Conservation (phyloP, 441 rosid genomes). For the Pelargonium myrrhifolium region DNA sequence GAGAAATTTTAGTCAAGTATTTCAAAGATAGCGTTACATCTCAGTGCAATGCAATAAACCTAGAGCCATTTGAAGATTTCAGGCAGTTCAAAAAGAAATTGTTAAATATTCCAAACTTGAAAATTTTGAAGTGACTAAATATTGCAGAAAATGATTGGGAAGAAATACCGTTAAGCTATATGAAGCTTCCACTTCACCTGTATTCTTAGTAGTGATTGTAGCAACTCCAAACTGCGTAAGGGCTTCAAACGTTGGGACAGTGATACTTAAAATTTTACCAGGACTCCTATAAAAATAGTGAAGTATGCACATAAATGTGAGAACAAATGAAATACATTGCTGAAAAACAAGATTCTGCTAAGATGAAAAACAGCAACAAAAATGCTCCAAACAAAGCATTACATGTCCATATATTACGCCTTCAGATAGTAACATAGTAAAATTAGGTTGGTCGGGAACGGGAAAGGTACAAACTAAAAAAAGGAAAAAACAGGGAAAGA, state of each 20-base stretch:
- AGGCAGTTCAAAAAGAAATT: background rate
- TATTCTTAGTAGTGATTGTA: slow-evolving; percentile 56
- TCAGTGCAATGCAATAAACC: background rate
- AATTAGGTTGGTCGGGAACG: background rate
- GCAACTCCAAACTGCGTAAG: slow-evolving; percentile 84
- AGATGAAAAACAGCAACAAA: slow-evolving; percentile 4
- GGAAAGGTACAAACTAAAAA: background rate
- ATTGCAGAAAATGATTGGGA: slow-evolving; percentile 6
- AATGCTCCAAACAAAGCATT: background rate
- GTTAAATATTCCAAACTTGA: background rate
- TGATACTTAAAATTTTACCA: slow-evolving; percentile 61
- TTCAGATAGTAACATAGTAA: background rate
- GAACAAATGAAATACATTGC: background rate
- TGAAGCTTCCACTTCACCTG: slow-evolving; percentile 86
- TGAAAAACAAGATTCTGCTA: background rate
- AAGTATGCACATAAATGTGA: background rate
- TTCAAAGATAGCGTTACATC: too few relatives aligned
- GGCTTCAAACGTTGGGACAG: slow-evolving; percentile 78
- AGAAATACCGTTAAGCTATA: slow-evolving; percentile 73
- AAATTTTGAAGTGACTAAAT: background rate
- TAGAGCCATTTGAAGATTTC: background rate
- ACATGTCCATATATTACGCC: too few relatives aligned
- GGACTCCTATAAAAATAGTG: slow-evolving; percentile 57
- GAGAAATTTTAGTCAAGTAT: background rate
- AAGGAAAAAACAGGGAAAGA: background rate